Conservation (phyloP, 78 protist genomes). For the Dictyostelium brefeldianum region DNA sequence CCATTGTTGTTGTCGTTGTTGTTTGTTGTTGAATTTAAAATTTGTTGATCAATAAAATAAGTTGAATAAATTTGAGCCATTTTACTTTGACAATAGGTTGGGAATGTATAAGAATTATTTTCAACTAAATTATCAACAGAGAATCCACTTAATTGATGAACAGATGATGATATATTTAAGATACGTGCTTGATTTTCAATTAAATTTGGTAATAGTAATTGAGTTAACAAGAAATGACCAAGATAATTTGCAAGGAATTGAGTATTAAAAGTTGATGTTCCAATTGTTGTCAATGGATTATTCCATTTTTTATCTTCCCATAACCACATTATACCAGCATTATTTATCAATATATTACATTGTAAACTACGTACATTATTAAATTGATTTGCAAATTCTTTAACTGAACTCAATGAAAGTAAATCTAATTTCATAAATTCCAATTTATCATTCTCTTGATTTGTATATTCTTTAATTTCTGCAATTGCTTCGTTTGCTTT, state of each 20-base stretch:
- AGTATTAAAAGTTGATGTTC: slow-evolving; percentile 22
- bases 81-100: slow-evolving; percentile 60
- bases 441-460: slow-evolving; percentile 19
- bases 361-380: background rate
- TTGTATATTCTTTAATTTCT: slow-evolving; percentile 33
- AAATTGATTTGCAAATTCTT: slow-evolving; percentile 25
- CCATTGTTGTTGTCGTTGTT: background rate
- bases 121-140: slow-evolving; percentile 10
- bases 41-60: background rate
- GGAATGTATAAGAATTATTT: slow-evolving; percentile 7
- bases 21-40: background rate
- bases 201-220: slow-evolving; percentile 6
- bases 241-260: slow-evolving; percentile 73
- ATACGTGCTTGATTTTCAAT: slow-evolving; percentile 14
- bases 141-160: slow-evolving; percentile 16
- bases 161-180: slow-evolving; percentile 45
- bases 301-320: slow-evolving; percentile 46
- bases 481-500: slow-evolving; percentile 59
- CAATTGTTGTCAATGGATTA: slow-evolving; percentile 33
- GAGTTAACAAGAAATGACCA: slow-evolving; percentile 71
- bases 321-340: slow-evolving; percentile 81
- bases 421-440: slow-evolving; percentile 69
- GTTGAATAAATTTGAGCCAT: slow-evolving; percentile 51
- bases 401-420: slow-evolving; percentile 44
- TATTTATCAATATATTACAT: slow-evolving; percentile 49